Evolutionary conservation across 2,329 filamentous ascomycete genomes (phyloP), one percentile per base, ranked within the genome.

Genomic region (Beauveria scarabaeidicola): DNA sequence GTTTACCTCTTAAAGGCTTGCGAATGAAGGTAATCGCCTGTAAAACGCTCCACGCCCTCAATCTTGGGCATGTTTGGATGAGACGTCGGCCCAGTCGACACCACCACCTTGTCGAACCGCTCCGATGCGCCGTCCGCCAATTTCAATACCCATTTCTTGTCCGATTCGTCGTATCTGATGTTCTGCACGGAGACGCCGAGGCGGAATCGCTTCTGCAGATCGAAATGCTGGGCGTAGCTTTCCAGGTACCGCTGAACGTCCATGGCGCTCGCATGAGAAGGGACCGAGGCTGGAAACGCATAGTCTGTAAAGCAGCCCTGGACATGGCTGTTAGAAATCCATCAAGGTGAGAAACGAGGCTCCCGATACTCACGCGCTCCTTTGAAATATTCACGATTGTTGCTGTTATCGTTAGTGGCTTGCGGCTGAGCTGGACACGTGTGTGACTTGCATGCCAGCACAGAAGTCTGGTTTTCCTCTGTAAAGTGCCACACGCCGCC

Each of bases 401-500:
- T 2, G 64, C 68, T 70, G 46, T 3, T 13, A 6, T 43, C 15
- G 56, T 66, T 11, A 66, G 52, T 3, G 1, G 11, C 32, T 19
- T 13, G 7, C 15, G 46, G 25, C 21, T 23, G 1, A 5, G 3
- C 5, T 4, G 13, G 15, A 15, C 44, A n/a, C n/a, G 52, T 21
- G 29, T 21, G 19, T n/a, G 32, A 64, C 66, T 64, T 66, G 69
- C 68, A 71, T 15, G 66, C 63, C 4, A 76, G 71, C 29, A 74
- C 72, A 10, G 72, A 72, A 3, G 72, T 75, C 62, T 69, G 66
- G 56, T 73, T 65, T n/a, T 74, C 66, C 2, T 70, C 68, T 11
- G 69, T 76, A 58, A 72, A 77, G 47, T 73, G 69, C 76, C 76
- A 79, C 1, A 79, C 64, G 0, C 77, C 76, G 10, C 77, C 76